Percentiles rank a stretch among this genome's conserved stretches.
Conservation (phyloP, 352 stramenopile genomes). For the Globisporangium echinulatum region DNA sequence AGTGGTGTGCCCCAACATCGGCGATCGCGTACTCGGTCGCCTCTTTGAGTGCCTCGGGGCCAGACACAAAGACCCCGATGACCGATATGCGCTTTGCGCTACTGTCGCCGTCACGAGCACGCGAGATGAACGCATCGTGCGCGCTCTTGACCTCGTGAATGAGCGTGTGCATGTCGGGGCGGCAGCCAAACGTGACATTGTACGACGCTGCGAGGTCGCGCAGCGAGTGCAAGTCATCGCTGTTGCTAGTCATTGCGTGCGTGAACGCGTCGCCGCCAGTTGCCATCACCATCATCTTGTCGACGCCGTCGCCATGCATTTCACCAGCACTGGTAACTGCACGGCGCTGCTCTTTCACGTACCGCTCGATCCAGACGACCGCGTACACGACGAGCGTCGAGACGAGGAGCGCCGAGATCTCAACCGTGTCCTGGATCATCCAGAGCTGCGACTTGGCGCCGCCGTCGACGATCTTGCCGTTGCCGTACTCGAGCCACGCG, state of each 20-base stretch:
- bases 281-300: background rate
- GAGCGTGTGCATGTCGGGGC: conserved; percentile 27
- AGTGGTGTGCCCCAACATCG: conserved; percentile 16
- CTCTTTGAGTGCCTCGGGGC: conserved; percentile 7
- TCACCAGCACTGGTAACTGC: background rate
- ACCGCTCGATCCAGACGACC: conserved; percentile 3
- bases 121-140: conserved; percentile 5
- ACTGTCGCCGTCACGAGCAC: no score
- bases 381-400: conserved; percentile 5
- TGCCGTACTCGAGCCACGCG: conserved; percentile 17
- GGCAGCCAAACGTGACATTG: conserved; percentile 18
- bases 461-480: conserved; percentile 17
- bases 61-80: conserved; percentile 11
- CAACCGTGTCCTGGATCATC: conserved; percentile 22
- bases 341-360: conserved; percentile 1
- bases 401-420: conserved; percentile 20
- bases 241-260: background rate
- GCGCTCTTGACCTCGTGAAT: conserved; percentile 19
- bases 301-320: background rate
- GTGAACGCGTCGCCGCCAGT: background rate
- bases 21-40: conserved; percentile 10
- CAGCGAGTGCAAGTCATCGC: conserved; percentile 16
- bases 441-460: conserved; percentile 26
- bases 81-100: background rate
- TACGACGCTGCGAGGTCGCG: conserved; percentile 24